A percentile compares a stretch with the other conserved stretches of the same genome.
Conservation (phyloP, 192 early-diverging fungal species). For the Allomyces arbusculus region DNA sequence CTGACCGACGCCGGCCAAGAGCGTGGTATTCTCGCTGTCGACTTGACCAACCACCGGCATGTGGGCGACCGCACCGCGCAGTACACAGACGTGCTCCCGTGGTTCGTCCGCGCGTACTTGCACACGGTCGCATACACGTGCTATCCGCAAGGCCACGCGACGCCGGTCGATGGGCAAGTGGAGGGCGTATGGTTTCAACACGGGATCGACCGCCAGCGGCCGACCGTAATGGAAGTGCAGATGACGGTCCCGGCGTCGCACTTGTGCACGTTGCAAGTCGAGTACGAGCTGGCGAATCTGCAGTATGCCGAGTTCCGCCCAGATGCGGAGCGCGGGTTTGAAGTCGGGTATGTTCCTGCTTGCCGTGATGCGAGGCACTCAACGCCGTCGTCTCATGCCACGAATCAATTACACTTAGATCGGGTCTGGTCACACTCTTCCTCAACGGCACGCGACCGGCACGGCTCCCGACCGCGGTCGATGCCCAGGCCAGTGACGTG, state of each 20-base stretch:
- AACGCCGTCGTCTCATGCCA: too few relatives aligned
- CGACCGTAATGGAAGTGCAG: slow-evolving; percentile 52
- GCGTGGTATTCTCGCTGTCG: slow-evolving; percentile 55
- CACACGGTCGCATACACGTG: slow-evolving; percentile 44
- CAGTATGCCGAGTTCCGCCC: slow-evolving; percentile 92
- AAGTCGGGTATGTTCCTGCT: slow-evolving; percentile 31
- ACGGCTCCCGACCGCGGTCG: too few relatives aligned
- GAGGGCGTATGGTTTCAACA: slow-evolving; percentile 45
- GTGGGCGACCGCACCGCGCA: slow-evolving; percentile 19
- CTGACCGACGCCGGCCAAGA: slow-evolving; percentile 56
- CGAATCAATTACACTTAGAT: too few relatives aligned
- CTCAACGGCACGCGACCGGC: too few relatives aligned
- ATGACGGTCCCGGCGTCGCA: slow-evolving; percentile 48
- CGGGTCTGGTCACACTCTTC: too few relatives aligned
- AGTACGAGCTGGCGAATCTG: slow-evolving; percentile 80
- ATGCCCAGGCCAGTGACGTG: neutral
- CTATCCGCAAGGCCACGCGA: neutral
- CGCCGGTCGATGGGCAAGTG: neutral
- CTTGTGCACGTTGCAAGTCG: slow-evolving; percentile 41
- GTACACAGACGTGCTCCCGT: slow-evolving; percentile 67
- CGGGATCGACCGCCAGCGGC: slow-evolving; percentile 60
- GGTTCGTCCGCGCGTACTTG: slow-evolving; percentile 77
- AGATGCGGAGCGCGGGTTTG: slow-evolving; percentile 90
- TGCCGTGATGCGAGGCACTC: too few relatives aligned
- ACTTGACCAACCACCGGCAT: slow-evolving; percentile 44